Conservation (phyloP, 257 asterid genomes). For the Paraleonurus japonicus region DNA sequence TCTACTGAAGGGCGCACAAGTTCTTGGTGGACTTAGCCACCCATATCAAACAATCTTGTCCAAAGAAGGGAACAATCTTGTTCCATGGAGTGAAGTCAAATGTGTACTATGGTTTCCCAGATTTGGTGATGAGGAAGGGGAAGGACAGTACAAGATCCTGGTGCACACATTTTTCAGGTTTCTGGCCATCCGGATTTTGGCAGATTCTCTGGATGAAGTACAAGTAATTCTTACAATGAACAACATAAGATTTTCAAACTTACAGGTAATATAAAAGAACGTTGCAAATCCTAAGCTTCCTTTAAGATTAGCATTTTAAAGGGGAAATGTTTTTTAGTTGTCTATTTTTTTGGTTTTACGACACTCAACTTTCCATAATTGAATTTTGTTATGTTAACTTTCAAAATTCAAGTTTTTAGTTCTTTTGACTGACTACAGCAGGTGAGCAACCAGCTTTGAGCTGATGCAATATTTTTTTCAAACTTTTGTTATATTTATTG, state of each 20-base stretch:
- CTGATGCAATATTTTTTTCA: not conserved
- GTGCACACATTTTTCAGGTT: constrained; percentile 58
- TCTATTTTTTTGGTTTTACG: not conserved
- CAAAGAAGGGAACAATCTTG: constrained; percentile 28
- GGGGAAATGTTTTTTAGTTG: not conserved
- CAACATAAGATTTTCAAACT: constrained; percentile 70
- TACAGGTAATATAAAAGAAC: constrained; percentile 51
- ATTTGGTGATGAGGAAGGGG: constrained; percentile 45
- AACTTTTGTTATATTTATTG: too few species aligned
- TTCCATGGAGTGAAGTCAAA: constrained; percentile 68
- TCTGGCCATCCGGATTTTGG: constrained; percentile 68
- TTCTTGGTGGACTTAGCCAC: constrained; percentile 67
- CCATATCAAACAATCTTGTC: constrained; percentile 64
- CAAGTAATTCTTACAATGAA: constrained; percentile 71
- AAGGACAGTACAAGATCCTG: constrained; percentile 38
- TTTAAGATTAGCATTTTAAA: constrained; percentile 2
- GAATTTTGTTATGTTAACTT: too few species aligned
- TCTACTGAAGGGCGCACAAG: constrained; percentile 38
- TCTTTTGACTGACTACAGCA: not conserved
- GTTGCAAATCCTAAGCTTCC: not conserved
- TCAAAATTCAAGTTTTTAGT: not conserved
- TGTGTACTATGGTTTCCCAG: constrained; percentile 88
- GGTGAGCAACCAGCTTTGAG: not conserved
- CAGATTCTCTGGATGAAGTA: constrained; percentile 51
- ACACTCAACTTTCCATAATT: too few species aligned